phyloP scores from a whole-genome alignment of 1,284 basidiomycete species.

The Meira nashicola region DNA sequence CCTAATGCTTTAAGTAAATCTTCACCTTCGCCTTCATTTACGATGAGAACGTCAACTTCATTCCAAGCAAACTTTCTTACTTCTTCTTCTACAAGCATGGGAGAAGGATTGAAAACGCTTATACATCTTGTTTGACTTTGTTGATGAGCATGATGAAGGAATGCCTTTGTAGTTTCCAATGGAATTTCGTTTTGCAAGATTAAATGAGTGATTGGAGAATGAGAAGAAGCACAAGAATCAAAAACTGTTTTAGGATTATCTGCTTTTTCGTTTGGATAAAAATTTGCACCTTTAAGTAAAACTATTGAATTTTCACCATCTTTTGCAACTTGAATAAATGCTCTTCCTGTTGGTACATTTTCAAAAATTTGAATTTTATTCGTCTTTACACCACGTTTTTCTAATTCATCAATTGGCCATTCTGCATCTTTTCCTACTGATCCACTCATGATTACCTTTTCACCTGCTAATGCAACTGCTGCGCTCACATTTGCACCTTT shows the following conservation, averaged over 20 bases:
- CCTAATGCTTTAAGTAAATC: conserved; percentile 44
- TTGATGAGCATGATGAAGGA: conserved; percentile 48
- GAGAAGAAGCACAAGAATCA: conserved; percentile 4
- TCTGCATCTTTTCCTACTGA: conserved; percentile 45
- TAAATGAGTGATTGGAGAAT: conserved; percentile 52
- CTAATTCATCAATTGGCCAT: conserved; percentile 45
- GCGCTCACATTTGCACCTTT: conserved; percentile 51
- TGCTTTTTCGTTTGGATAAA: conserved; percentile 18
- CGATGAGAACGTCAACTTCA: conserved; percentile 57
- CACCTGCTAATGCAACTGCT: conserved; percentile 42
- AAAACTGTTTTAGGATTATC: conserved; percentile 23
- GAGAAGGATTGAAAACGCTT: conserved; percentile 60
- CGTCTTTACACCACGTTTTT: conserved; percentile 28
- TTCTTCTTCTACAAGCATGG: conserved; percentile 56
- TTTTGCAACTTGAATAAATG: conserved; percentile 47
- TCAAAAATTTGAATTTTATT: conserved; percentile 26
- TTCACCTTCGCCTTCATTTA: conserved; percentile 59
- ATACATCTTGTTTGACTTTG: conserved; percentile 11
- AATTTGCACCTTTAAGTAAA: conserved; percentile 48
- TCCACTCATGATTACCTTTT: conserved; percentile 28
- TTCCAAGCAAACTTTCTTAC: conserved; percentile 57
- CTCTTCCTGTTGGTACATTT: conserved; percentile 39
- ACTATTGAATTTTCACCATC: conserved; percentile 49
- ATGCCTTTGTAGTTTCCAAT: conserved; percentile 55
- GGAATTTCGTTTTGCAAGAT: conserved; percentile 63